Evolutionary conservation across 2,329 filamentous ascomycete genomes (phyloP).

Genomic region (Rugonectria rugulosa): DNA sequence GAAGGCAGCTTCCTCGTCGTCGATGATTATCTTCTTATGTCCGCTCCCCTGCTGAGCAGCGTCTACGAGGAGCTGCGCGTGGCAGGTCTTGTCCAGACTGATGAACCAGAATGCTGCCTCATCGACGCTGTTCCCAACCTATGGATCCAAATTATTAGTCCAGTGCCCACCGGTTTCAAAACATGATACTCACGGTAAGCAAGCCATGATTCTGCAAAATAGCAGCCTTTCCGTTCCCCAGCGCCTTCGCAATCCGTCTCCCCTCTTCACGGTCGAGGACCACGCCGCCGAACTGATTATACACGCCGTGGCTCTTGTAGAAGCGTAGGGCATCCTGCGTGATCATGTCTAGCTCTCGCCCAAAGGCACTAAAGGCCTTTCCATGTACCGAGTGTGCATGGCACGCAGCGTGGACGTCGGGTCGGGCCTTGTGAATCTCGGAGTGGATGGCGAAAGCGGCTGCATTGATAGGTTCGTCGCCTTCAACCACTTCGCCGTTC

Average conservation of each 20-base stretch:
- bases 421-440: too few species aligned
- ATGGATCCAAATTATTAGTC: too few species aligned
- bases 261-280: slow-evolving; percentile 66
- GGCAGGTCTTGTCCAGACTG: slow-evolving; percentile 25
- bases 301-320: slow-evolving; percentile 62
- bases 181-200: slow-evolving; percentile 65
- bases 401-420: slow-evolving; percentile 64
- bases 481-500: too few species aligned
- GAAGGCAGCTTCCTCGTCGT: slow-evolving; percentile 15
- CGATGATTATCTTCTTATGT: not conserved
- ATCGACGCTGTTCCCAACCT: slow-evolving; percentile 68
- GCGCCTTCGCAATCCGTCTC: slow-evolving; percentile 58
- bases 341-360: slow-evolving; percentile 65
- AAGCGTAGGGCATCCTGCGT: slow-evolving; percentile 65
- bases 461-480: too few species aligned
- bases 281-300: slow-evolving; percentile 65
- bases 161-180: too few species aligned
- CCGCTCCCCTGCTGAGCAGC: too few species aligned
- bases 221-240: slow-evolving; percentile 61
- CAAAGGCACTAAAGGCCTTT: slow-evolving; percentile 66
- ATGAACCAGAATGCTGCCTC: slow-evolving; percentile 68
- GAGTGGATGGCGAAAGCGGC: too few species aligned
- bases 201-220: slow-evolving; percentile 70
- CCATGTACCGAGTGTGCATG: slow-evolving; percentile 65
- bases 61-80: slow-evolving; percentile 31